These are phyloP conservation scores for Saitozyma sp. DNA, from an alignment of 768 basidiomycete species.

Conservation along the genomic window DNA sequence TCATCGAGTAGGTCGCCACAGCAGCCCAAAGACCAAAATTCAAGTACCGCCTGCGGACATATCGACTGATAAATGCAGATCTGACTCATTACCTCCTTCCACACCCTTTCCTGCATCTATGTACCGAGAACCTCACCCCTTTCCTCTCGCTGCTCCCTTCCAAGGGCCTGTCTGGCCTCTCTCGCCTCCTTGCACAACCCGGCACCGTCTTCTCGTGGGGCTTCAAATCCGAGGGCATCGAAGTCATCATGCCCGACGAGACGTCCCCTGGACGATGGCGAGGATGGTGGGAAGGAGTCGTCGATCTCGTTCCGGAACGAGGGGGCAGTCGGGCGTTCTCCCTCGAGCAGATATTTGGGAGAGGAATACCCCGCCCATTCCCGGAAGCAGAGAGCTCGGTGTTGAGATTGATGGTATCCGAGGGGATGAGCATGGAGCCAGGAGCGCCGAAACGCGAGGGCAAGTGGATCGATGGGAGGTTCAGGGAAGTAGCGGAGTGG, in stretches of 20 bases:
- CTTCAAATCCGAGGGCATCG: constrained; percentile 43
- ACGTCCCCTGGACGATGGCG: constrained; percentile 25
- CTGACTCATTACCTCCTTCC: constrained; percentile 52
- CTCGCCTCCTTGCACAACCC: constrained; percentile 61
- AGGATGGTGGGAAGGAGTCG: constrained; percentile 71
- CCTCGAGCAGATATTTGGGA: constrained; percentile 35
- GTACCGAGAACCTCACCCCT: constrained; percentile 95
- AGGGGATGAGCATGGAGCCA: constrained; percentile 9
- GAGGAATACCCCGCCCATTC: constrained; percentile 35
- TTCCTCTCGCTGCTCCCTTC: constrained; percentile 94
- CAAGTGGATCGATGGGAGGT: constrained; percentile 35
- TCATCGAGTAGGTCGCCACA: constrained; percentile 29
- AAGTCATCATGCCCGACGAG: constrained; percentile 37
- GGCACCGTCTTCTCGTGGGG: constrained; percentile 43
- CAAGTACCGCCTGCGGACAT: constrained; percentile 38
- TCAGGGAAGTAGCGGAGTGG: constrained; percentile 27
- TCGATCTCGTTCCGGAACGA: constrained; percentile 63
- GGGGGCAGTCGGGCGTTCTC: constrained; percentile 30
- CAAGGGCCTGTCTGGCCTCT: constrained; percentile 81
- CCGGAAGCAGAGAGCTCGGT: constrained; percentile 31
- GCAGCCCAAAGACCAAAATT: too few species aligned
- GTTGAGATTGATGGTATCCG: constrained; percentile 32
- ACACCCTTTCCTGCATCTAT: constrained; percentile 73
- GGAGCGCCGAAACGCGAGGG: background rate
- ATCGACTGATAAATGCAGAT: constrained; percentile 9